Conservation (phyloP, 192 early-diverging fungal species). For the Lunasporangiospora selenospora region DNA sequence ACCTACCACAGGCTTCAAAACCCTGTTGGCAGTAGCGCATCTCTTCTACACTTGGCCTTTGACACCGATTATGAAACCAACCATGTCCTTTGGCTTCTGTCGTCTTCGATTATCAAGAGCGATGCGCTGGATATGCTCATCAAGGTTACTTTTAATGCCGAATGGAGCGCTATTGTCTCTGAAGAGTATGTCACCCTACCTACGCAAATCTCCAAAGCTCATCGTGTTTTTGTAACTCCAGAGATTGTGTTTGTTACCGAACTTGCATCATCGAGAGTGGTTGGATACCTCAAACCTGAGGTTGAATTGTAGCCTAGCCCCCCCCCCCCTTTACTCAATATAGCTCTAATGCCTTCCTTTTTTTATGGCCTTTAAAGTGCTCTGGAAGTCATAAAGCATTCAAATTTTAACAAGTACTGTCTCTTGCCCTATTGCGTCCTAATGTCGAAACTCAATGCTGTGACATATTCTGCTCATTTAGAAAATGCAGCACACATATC, state of each 20-base stretch:
- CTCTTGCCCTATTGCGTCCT: no score
- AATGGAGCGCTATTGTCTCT: constrained; percentile 5
- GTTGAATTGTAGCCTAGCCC: no score
- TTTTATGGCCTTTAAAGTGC: no score
- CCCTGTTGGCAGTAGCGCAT: neutral
- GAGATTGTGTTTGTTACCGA: constrained; percentile 15
- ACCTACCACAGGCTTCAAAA: constrained; percentile 5
- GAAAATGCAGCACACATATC: no score
- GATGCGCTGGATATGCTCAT: constrained; percentile 28
- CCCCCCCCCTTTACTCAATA: no score
- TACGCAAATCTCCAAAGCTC: constrained; percentile 16
- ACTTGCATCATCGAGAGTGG: no score
- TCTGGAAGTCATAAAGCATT: no score
- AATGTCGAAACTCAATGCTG: no score
- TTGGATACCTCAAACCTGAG: no score
- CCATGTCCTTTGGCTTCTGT: constrained; percentile 22
- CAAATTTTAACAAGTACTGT: no score
- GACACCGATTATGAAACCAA: neutral
- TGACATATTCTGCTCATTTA: no score
- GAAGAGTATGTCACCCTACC: constrained; percentile 22
- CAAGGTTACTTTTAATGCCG: constrained; percentile 11
- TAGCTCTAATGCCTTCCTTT: no score
- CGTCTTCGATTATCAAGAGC: constrained; percentile 30
- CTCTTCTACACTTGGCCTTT: constrained; percentile 28
- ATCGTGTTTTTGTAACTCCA: constrained; percentile 9